Percentiles rank a stretch among this genome's conserved stretches.
Conservation (phyloP, 2,329 filamentous ascomycete genomes). For the Elsinoe necatrix region DNA sequence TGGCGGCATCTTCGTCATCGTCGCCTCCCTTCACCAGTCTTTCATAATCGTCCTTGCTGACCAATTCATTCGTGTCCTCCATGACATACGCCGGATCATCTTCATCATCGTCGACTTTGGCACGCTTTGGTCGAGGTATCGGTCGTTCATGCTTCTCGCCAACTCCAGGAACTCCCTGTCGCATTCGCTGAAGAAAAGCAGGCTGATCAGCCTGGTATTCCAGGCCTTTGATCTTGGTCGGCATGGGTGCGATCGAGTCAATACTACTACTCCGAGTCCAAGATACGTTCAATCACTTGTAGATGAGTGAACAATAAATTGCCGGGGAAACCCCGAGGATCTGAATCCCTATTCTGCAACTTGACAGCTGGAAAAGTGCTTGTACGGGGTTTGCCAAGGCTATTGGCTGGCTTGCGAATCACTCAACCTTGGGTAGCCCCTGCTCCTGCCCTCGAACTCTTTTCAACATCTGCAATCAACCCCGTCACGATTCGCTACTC, state of each 20-base stretch:
- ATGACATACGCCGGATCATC: slow-evolving; percentile 69
- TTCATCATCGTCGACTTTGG: slow-evolving; percentile 56
- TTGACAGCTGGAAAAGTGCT: slow-evolving; percentile 6
- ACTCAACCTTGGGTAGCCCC: slow-evolving; percentile 2
- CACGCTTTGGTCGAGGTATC: slow-evolving; percentile 38
- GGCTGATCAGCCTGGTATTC: slow-evolving; percentile 52
- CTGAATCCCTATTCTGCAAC: not conserved
- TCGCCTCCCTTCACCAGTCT: slow-evolving; percentile 20
- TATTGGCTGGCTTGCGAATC: not conserved
- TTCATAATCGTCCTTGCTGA: slow-evolving; percentile 44
- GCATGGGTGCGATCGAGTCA: not conserved
- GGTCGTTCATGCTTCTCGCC: slow-evolving; percentile 39
- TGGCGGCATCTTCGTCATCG: not conserved
- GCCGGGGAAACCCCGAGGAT: slow-evolving; percentile 1
- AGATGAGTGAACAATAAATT: slow-evolving; percentile 20
- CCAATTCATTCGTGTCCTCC: slow-evolving; percentile 58
- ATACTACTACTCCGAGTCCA: too few species aligned
- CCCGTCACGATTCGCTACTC: not conserved
- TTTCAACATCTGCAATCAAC: not conserved
- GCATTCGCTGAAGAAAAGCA: slow-evolving; percentile 40
- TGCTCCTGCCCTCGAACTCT: slow-evolving; percentile 9
- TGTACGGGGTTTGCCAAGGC: not conserved
- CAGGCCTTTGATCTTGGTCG: slow-evolving; percentile 56
- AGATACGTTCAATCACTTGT: not conserved
- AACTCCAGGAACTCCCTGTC: slow-evolving; percentile 43